These are phyloP conservation scores for Chiua sp. DNA, from an alignment of 1,284 basidiomycete species.

Conservation along the genomic window DNA sequence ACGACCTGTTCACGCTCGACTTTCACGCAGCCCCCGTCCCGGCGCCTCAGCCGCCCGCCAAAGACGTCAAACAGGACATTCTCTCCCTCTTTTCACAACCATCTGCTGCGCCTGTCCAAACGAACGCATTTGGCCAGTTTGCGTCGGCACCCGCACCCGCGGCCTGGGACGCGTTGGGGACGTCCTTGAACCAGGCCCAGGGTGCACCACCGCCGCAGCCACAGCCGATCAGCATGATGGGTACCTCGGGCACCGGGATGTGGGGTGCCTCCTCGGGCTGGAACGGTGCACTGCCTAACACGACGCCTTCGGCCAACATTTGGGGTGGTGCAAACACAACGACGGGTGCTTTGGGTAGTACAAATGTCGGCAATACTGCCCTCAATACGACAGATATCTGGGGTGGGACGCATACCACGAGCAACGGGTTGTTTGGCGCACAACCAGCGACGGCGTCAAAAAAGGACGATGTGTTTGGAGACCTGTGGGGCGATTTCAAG, in stretches of 20 bases:
- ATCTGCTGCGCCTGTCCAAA: constrained; percentile 37
- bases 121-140: constrained; percentile 35
- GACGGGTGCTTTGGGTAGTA: not conserved
- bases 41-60: constrained; percentile 49
- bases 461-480: constrained; percentile 81
- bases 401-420: constrained; percentile 40
- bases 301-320: constrained; percentile 40
- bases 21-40: constrained; percentile 66
- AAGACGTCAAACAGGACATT: constrained; percentile 87
- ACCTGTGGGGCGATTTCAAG: constrained; percentile 83
- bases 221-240: constrained; percentile 59
- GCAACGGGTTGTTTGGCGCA: constrained; percentile 42
- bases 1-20: constrained; percentile 87
- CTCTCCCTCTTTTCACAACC: constrained; percentile 78
- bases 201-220: constrained; percentile 14
- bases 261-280: constrained; percentile 75
- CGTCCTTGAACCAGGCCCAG: not conserved
- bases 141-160: constrained; percentile 20
- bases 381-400: constrained; percentile 61
- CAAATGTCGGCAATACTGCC: constrained; percentile 39
- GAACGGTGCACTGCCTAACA: constrained; percentile 38
- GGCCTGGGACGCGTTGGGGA: constrained; percentile 19
- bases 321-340: constrained; percentile 44
- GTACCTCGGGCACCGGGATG: constrained; percentile 56
- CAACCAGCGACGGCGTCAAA: constrained; percentile 46